Evolutionary conservation across 2,329 filamentous ascomycete species (phyloP), one percentile per base, ranked within the genome.

Genomic region (Neopestalotiopsis sp.): DNA sequence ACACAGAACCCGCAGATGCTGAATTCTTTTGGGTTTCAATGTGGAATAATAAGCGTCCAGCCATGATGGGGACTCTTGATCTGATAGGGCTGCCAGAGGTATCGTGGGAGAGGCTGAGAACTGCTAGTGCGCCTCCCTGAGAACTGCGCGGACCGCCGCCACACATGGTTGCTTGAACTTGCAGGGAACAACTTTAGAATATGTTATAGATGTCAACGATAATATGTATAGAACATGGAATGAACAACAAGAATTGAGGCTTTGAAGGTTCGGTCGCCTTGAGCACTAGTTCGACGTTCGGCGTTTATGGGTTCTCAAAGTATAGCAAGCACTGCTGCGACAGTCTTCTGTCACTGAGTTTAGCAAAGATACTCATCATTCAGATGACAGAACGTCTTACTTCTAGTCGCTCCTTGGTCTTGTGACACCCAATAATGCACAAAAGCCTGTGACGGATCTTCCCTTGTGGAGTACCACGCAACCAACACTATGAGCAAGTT

Each of bases 51-150:
- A 86, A 77, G 13, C 71, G 67, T 3, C 76, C 75, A 12, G 71
- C 61, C 69, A 73, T 72, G 64, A 17, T 69, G 20, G n/a, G 67
- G 67, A 38, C 20, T 69, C 38, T 70, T 64, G 17, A 69, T 71
- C 10, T 76, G 76, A 53, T 79, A 5, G 53, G 24, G 14, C 30
- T 61, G 1, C 34, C 65, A 32, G 10, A 40, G 2, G 24, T 13
- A 66, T 57, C 53, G 20, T 61, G 53, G 2, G 56, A 67, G 20
- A 67, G 77, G 20, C 74, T 80, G 61, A 86, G 80, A 6, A 84
- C 82, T 7, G 79, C 84, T 64, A 86, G 79, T 17, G 84, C 84
- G 42, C 84, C 84, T 68, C 84, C 83, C 53, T 80, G 79, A 10
- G 83, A 81, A 61, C 79, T 75, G 68, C 81, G 78, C 12, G 80